These are phyloP conservation scores for Verticillium alfalfae DNA, from an alignment of 2,329 filamentous ascomycete species.

Conservation along the genomic window DNA sequence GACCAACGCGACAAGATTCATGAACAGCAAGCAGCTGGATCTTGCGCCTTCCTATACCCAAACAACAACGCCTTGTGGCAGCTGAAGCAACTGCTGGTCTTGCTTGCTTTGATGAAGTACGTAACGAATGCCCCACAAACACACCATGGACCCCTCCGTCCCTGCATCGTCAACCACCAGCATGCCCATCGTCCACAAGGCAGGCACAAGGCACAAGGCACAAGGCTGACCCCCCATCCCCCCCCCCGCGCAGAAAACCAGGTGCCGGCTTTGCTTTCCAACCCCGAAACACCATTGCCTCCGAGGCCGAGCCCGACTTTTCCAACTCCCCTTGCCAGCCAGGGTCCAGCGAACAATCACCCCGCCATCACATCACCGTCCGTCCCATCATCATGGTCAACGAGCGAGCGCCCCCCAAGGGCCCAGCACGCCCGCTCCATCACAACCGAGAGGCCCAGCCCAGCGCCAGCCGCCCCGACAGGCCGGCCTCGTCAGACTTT, in stretches of 20 bases:
- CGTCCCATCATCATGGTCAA: slow-evolving; percentile 32
- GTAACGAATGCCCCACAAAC: slow-evolving; percentile 5
- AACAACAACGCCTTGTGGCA: too few species aligned
- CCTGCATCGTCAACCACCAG: background rate
- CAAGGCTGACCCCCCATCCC: background rate
- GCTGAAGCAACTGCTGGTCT: background rate
- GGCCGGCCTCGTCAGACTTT: slow-evolving; percentile 11
- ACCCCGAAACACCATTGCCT: slow-evolving; percentile 21
- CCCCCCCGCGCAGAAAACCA: slow-evolving; percentile 19
- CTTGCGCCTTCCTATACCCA: too few species aligned
- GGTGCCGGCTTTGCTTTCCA: slow-evolving; percentile 24
- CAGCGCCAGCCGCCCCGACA: slow-evolving; percentile 4
- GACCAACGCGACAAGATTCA: too few species aligned
- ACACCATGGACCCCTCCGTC: background rate
- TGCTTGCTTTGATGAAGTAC: slow-evolving; percentile 10
- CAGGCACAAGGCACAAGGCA: too few species aligned
- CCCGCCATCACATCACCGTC: slow-evolving; percentile 4
- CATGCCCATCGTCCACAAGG: too few species aligned
- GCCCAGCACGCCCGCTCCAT: slow-evolving; percentile 31
- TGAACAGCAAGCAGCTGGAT: too few species aligned
- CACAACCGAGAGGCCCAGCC: slow-evolving; percentile 22
- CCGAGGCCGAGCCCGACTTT: slow-evolving; percentile 14
- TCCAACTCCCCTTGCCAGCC: slow-evolving; percentile 3
- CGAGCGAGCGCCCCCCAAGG: slow-evolving; percentile 40
- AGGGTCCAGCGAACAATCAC: background rate